These are phyloP conservation scores for Ceratobasidium papillatum DNA, from an alignment of 1,284 basidiomycete species.

Conservation along the genomic window DNA sequence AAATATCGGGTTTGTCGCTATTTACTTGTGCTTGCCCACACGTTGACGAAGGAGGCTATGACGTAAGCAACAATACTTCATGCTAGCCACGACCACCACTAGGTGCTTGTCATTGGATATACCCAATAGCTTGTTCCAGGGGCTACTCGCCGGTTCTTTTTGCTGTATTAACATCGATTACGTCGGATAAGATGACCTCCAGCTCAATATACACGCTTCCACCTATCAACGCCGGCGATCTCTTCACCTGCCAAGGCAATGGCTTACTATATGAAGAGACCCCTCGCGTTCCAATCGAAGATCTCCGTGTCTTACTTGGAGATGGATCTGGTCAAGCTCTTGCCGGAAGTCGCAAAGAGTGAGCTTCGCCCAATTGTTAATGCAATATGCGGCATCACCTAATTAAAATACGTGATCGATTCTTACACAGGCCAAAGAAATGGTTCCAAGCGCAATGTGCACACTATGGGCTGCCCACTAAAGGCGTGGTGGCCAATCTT, in stretches of 20 bases:
- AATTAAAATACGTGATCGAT: not conserved
- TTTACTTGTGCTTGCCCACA: not conserved
- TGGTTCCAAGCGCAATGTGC: constrained; percentile 37
- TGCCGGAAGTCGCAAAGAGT: constrained; percentile 31
- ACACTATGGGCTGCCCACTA: constrained; percentile 33
- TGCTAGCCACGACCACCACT: not conserved
- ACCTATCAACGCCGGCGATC: constrained; percentile 37
- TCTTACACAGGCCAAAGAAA: constrained; percentile 14
- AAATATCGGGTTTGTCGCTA: not conserved
- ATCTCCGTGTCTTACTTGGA: constrained; percentile 13
- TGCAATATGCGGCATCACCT: too few relatives aligned
- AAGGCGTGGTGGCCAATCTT: constrained; percentile 5
- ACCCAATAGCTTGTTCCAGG: not conserved
- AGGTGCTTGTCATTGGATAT: not conserved
- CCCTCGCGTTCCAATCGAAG: constrained; percentile 16
- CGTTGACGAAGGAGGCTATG: not conserved
- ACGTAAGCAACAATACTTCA: not conserved
- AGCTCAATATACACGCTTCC: constrained; percentile 23
- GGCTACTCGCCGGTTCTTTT: not conserved
- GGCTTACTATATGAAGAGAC: constrained; percentile 18
- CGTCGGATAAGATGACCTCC: not conserved
- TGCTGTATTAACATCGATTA: not conserved
- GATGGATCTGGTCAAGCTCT: constrained; percentile 20
- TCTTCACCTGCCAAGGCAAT: constrained; percentile 33
- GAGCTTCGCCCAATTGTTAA: not conserved